phyloP scores from a whole-genome alignment of 805 yeast genomes.

The Saccharomyces mikatae region DNA sequence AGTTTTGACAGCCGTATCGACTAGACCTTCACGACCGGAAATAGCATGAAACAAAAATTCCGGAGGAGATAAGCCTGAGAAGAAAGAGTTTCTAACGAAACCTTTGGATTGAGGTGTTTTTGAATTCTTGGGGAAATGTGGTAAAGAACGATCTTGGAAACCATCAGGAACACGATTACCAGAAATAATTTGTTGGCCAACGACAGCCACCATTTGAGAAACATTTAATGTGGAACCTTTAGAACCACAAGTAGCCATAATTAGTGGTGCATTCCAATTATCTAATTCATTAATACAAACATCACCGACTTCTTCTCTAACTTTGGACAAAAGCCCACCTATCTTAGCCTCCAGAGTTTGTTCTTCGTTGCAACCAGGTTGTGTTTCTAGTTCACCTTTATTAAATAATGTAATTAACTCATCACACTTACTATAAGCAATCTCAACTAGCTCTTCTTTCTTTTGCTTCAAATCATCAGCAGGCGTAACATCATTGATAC shows the following conservation, averaged over 20 bases:
- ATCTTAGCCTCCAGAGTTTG: slow-evolving; percentile 96
- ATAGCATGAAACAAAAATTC: slow-evolving; percentile 97
- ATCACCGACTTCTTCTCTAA: slow-evolving; percentile 98
- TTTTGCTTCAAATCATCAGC: slow-evolving; percentile 63
- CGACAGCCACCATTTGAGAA: slow-evolving; percentile 99
- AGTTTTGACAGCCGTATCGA: slow-evolving; percentile 98
- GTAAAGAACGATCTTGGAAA: slow-evolving; percentile 96
- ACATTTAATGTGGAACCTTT: slow-evolving; percentile 97
- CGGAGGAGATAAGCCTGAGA: slow-evolving; percentile 88
- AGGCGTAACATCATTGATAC: slow-evolving; percentile 95
- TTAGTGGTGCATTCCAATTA: slow-evolving; percentile 86
- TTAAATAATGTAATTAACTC: slow-evolving; percentile 72
- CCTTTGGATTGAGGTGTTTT: slow-evolving; percentile 98
- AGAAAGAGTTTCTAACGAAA: slow-evolving; percentile 92
- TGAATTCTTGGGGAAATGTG: slow-evolving; percentile 92
- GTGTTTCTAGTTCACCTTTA: slow-evolving; percentile 87
- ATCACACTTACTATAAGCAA: slow-evolving; percentile 86
- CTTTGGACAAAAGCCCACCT: slow-evolving; percentile 92
- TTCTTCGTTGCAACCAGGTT: slow-evolving; percentile 98
- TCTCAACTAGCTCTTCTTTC: slow-evolving; percentile 84
- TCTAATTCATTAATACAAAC: slow-evolving; percentile 91
- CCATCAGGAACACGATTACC: slow-evolving; percentile 99
- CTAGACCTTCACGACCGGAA: slow-evolving; percentile 98
- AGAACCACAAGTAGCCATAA: slow-evolving; percentile 99
- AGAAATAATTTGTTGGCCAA: slow-evolving; percentile 96